A percentile compares a stretch with the other conserved stretches of the same genome.
Evolutionary conservation across 2,329 filamentous ascomycete genomes (phyloP).

Genomic region (Ophiognomonia clavigignenti-juglandacearum): DNA sequence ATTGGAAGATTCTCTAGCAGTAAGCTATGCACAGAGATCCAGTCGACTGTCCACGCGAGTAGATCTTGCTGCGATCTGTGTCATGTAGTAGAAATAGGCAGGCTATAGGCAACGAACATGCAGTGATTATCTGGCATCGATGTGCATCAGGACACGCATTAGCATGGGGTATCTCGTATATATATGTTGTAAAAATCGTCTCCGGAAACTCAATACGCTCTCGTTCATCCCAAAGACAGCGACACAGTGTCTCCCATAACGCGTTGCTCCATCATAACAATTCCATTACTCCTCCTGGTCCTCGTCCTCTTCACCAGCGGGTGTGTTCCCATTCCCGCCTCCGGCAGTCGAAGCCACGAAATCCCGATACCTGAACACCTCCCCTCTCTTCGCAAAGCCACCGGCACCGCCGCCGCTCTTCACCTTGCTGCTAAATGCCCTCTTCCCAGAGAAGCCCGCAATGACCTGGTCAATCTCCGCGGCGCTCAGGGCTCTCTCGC

Average conservation of each 20-base stretch:
- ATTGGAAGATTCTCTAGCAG: no score
- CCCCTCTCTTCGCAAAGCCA: slow-evolving; percentile 62
- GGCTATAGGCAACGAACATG: no score
- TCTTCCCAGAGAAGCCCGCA: slow-evolving; percentile 75
- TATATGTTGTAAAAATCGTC: no score
- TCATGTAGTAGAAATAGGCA: no score
- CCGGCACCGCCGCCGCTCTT: slow-evolving; percentile 44
- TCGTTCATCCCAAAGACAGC: no score
- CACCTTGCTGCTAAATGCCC: slow-evolving; percentile 72
- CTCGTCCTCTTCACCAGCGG: slow-evolving; percentile 15
- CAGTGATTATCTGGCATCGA: no score
- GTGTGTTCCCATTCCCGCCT: slow-evolving; percentile 39
- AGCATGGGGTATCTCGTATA: no score
- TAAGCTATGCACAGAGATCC: no score
- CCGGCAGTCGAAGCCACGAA: slow-evolving; percentile 68
- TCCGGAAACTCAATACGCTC: no score
- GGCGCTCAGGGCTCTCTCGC: slow-evolving; percentile 59
- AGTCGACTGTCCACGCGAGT: no score
- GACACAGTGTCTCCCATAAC: neutral
- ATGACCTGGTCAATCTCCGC: slow-evolving; percentile 84
- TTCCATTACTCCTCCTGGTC: slow-evolving; percentile 20
- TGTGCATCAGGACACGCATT: no score
- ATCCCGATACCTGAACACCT: slow-evolving; percentile 91
- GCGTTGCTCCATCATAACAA: neutral
- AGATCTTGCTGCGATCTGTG: no score